Evolutionary conservation across 1,139 yeast genomes (phyloP).

Genomic region (Sugiyamaella novakii): DNA sequence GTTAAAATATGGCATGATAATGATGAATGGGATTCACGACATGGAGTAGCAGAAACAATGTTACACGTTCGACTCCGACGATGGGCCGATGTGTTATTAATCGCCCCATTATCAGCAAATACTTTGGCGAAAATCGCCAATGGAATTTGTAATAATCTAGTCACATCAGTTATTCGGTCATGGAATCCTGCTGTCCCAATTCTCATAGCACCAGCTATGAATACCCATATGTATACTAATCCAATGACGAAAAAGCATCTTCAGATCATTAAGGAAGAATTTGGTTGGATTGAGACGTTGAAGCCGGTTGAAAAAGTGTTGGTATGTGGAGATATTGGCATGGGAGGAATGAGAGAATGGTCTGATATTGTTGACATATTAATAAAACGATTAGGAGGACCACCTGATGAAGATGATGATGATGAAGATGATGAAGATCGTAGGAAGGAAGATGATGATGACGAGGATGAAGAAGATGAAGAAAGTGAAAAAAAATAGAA

Average conservation of each 20-base stretch:
- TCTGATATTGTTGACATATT: constrained; percentile 82
- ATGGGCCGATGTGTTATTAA: constrained; percentile 92
- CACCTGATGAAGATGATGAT: constrained; percentile 40
- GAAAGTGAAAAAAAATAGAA: not conserved
- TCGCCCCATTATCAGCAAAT: constrained; percentile 94
- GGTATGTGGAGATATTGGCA: constrained; percentile 95
- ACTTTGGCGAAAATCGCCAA: constrained; percentile 87
- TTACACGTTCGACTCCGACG: constrained; percentile 85
- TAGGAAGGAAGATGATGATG: constrained; percentile 24
- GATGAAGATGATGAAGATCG: constrained; percentile 45
- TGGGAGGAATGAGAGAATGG: constrained; percentile 99
- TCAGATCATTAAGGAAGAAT: constrained; percentile 57
- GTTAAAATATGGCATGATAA: constrained; percentile 92
- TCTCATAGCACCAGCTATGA: constrained; percentile 95
- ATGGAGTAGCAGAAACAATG: constrained; percentile 62
- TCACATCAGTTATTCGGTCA: constrained; percentile 78
- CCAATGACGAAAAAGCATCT: constrained; percentile 89
- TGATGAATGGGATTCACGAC: constrained; percentile 76
- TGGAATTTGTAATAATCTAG: constrained; percentile 86
- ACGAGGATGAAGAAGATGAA: constrained; percentile 21
- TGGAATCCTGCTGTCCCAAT: constrained; percentile 92
- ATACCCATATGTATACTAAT: constrained; percentile 92
- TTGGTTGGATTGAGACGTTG: constrained; percentile 75
- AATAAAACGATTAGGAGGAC: constrained; percentile 50
- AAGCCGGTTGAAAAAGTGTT: constrained; percentile 92